Evolutionary conservation across 78 protist species (phyloP).

Genomic region (Guillardia theta): DNA sequence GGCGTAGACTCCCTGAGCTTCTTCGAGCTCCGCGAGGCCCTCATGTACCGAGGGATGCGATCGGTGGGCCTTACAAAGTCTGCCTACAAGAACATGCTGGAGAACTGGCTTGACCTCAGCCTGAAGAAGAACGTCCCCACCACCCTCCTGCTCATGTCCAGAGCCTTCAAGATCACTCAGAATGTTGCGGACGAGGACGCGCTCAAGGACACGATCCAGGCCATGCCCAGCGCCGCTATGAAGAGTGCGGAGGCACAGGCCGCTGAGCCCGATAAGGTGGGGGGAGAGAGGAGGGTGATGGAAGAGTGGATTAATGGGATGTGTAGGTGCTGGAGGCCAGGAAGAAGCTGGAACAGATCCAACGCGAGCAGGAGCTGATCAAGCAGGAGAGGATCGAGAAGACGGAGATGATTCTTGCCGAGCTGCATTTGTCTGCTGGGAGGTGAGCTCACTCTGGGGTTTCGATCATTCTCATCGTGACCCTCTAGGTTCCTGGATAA

Average conservation of each 20-base stretch:
- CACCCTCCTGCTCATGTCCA: slow-evolving; percentile 64
- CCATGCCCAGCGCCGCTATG: background rate
- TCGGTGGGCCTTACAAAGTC: slow-evolving; percentile 59
- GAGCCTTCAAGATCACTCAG: slow-evolving; percentile 57
- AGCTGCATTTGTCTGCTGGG: background rate
- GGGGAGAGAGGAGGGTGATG: too few relatives aligned
- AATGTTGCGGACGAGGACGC: background rate
- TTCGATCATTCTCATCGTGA: too few relatives aligned
- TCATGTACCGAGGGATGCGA: slow-evolving; percentile 71
- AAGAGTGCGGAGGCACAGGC: background rate
- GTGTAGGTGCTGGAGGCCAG: background rate
- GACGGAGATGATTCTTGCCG: background rate
- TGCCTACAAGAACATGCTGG: slow-evolving; percentile 53
- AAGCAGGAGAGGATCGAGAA: slow-evolving; percentile 7
- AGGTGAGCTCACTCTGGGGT: background rate
- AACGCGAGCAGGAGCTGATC: background rate
- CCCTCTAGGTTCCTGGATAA: too few relatives aligned
- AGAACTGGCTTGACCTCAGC: slow-evolving; percentile 76
- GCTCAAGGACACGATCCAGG: slow-evolving; percentile 18
- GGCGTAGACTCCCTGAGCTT: slow-evolving; percentile 57
- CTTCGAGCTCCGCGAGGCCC: slow-evolving; percentile 66
- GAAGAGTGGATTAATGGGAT: too few relatives aligned
- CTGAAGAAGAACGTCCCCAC: slow-evolving; percentile 65
- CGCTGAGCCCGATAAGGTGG: background rate
- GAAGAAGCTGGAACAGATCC: background rate